Evolutionary conservation across 306 rosid species (phyloP).

Genomic region (Citrullus amarus): DNA sequence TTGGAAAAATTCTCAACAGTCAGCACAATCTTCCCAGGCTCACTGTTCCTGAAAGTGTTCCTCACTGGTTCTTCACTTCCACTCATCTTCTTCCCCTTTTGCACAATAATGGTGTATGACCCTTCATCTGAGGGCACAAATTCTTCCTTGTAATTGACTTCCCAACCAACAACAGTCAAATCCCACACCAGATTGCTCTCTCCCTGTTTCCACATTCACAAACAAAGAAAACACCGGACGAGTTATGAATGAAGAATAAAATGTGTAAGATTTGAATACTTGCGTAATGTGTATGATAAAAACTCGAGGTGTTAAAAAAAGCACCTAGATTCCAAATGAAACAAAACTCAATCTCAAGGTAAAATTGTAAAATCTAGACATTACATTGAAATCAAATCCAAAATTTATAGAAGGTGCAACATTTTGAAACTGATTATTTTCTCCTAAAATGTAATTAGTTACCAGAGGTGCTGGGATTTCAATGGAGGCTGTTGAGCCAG

Average conservation of each 20-base stretch:
- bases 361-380: no score
- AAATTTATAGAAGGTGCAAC: no score
- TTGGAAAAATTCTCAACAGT: slow-evolving; percentile 20
- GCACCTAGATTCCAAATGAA: no score
- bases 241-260: background rate
- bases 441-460: background rate
- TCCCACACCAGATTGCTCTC: slow-evolving; percentile 21
- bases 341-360: no score
- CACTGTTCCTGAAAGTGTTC: slow-evolving; percentile 26
- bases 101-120: slow-evolving; percentile 33
- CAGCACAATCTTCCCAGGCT: slow-evolving; percentile 32
- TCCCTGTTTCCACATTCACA: background rate
- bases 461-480: slow-evolving; percentile 28
- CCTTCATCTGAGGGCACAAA: slow-evolving; percentile 30
- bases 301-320: no score
- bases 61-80: slow-evolving; percentile 22
- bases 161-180: slow-evolving; percentile 30
- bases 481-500: slow-evolving; percentile 21
- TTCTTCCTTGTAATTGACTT: slow-evolving; percentile 31
- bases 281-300: no score
- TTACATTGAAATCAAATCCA: no score
- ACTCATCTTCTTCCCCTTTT: slow-evolving; percentile 29
- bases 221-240: background rate
- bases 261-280: no score
- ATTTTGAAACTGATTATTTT: no score